Percentiles rank a stretch among this genome's conserved stretches.
phyloP scores from a whole-genome alignment of 768 basidiomycete genomes.

The Hygrophorus pudorinus region DNA sequence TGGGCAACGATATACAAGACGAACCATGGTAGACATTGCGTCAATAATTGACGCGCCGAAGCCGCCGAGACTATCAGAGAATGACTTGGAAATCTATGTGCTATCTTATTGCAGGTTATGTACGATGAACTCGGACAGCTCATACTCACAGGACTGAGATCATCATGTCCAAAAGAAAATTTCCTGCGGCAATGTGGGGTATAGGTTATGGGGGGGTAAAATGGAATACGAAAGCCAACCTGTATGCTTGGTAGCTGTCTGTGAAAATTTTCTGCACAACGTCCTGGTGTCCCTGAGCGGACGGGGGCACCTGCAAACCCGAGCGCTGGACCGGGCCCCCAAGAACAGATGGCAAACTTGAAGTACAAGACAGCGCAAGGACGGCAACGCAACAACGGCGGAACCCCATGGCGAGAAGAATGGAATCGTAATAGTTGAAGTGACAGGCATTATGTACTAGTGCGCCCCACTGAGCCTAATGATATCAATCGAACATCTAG shows the following conservation, averaged over 20 bases:
- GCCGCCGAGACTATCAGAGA: conserved; percentile 18
- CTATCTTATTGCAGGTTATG: too few relatives aligned
- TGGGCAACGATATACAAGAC: too few relatives aligned
- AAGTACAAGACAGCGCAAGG: too few relatives aligned
- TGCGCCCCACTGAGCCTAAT: too few relatives aligned
- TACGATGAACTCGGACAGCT: too few relatives aligned
- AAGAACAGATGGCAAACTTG: conserved; percentile 10
- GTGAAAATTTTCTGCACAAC: conserved; percentile 40
- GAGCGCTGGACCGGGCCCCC: conserved; percentile 36
- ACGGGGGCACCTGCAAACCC: conserved; percentile 31
- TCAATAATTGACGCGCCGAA: conserved; percentile 42
- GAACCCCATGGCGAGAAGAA: too few relatives aligned
- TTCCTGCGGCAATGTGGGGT: conserved; percentile 23
- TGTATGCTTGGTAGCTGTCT: conserved; percentile 47
- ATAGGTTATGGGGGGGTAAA: background rate
- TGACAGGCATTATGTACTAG: too few relatives aligned
- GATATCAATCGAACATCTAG: too few relatives aligned
- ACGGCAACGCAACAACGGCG: too few relatives aligned
- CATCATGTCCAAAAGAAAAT: conserved; percentile 53
- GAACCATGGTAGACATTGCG: conserved; percentile 40
- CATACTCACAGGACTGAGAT: conserved; percentile 43
- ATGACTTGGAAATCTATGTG: too few relatives aligned
- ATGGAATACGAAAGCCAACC: conserved; percentile 23
- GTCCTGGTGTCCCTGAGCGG: conserved; percentile 24
- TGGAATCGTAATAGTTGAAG: too few relatives aligned